Evolutionary conservation across 73 alveolate genomes (phyloP), one percentile per base, ranked within the genome.

Genomic region (Paramecium tetraurelia): DNA sequence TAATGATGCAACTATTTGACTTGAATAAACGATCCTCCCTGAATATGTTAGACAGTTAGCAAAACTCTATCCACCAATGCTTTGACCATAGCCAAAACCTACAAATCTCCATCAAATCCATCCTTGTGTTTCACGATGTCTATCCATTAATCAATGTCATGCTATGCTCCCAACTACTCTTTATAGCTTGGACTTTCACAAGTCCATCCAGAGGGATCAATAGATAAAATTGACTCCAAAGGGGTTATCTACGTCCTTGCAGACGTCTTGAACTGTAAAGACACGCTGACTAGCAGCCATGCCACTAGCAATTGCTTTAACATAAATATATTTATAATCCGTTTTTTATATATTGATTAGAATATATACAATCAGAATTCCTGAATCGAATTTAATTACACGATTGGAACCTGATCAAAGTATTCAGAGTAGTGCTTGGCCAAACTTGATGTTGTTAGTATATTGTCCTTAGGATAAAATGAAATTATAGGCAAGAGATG

Each of bases 21-120:
- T 63, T 80, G 48, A 24, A 80, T 80, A 21, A 80, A 80, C 16
- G 46, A 80, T 44, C 76, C 90, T 43, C 35, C 72, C 14, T 27
- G n/a, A 63, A 80, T 43, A 80, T 80, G 90, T 43, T 40, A 41
- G 48, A 80, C 90, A 80, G 90, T 80, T 22, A 14, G 11, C 35
- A 80, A 80, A 31, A 48, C 90, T 20, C 90, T 46, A 80, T 80
- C 90, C 12, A 80, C 90, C 10, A 80, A 35, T 16, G 46, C 70
- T 22, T 80, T 80, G 46, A 80, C 90, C 75, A 80, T 80, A 2
- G 90, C 90, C 72, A 80, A 80, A 46, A 80, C 90, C 46, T 80
- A 35, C 36, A 80, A 46, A 80, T 80, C 90, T 80, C 90, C 90
- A 80, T 80, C 90, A 46, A 80, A 80, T 24, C 90, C 90, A 7